Base-by-base conservation (phyloP, 2,329 filamentous ascomycete genomes). In the Trematosphaeria pertusa region DNA sequence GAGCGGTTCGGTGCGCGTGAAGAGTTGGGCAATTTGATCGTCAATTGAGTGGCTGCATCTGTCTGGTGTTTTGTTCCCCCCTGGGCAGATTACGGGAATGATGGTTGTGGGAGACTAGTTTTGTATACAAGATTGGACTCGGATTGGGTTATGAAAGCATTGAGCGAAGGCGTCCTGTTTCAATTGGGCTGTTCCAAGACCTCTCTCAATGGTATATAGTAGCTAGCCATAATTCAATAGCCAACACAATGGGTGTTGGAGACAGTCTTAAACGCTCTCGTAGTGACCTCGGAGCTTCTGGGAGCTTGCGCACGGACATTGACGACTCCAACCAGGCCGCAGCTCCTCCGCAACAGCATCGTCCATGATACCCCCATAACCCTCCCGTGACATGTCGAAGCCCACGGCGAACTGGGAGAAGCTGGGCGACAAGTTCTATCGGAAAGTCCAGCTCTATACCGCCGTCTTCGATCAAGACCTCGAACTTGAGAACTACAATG, bases 351-450 rank as follows among this genome's bases (percentile, higher is more conserved):
- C 51, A 33, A 19, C 30, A 2, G 20, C 15, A 35, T 22, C 36
- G n/a, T 38, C 46, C 38, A 54, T 58, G 49, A 46, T 45, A 51
- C n/a, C 24, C 24, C 22, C 20, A 22, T 19, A 26, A 22, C 37
- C 22, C n/a, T n/a, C 47, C 45, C 33, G 47, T 44, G 61, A 48
- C 56, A 72, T 72, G 69, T 70, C 68, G 36, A 86, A 85, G 65
- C 82, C 92, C 65, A 90, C 90, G 62, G 88, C 90, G 64, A 90
- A 93, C 73, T 99, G 94, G 94, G 91, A 96, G 79, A 88, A 85
- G 73, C 85, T 97, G 58, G 94, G 91, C 69, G 89, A 95, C 74
- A 87, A 85, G 65, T 97, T 95, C 80, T 99, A 97, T 78, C 89
- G 93, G 72, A 97, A 96, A 78, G 87, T 89, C 46, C 89, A 93